These are phyloP conservation scores for Letharia columbiana DNA, from an alignment of 495 filamentous ascomycete genomes.

Conservation along the genomic window DNA sequence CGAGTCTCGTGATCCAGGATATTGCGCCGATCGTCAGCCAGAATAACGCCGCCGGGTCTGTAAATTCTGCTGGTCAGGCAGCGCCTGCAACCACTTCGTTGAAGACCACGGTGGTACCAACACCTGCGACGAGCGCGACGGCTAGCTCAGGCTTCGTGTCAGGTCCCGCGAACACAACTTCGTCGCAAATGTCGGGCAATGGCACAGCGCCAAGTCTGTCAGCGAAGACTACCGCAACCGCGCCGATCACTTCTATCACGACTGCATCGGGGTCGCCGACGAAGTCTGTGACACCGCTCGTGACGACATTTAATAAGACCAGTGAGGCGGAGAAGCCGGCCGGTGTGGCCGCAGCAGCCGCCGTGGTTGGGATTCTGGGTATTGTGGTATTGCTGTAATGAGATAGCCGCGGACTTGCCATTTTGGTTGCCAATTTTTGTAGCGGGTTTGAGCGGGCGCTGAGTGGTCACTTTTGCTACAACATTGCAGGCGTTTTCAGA, in stretches of 20 bases:
- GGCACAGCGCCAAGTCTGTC: neutral
- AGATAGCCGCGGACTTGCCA: neutral
- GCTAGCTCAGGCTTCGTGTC: neutral
- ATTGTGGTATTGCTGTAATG: neutral
- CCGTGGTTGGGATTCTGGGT: neutral
- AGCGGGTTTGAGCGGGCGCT: conserved; percentile 4
- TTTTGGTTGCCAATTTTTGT: neutral
- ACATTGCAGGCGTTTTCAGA: neutral
- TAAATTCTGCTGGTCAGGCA: neutral
- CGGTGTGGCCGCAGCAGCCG: neutral
- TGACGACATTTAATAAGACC: neutral
- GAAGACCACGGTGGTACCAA: neutral
- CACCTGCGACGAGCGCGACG: neutral
- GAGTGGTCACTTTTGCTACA: neutral
- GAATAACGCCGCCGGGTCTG: neutral
- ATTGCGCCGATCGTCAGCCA: conserved; percentile 3
- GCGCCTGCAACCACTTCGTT: neutral
- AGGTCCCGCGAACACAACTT: neutral
- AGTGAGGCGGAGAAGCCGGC: neutral
- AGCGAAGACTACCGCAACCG: neutral
- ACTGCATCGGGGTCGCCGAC: neutral
- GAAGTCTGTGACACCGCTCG: neutral
- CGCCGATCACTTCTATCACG: neutral
- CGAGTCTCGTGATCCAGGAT: neutral
- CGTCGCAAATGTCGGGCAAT: neutral